Percentiles rank a stretch among this genome's conserved stretches.
Conservation (phyloP, 2,329 filamentous ascomycete genomes). For the Ceratocystis harringtonii region DNA sequence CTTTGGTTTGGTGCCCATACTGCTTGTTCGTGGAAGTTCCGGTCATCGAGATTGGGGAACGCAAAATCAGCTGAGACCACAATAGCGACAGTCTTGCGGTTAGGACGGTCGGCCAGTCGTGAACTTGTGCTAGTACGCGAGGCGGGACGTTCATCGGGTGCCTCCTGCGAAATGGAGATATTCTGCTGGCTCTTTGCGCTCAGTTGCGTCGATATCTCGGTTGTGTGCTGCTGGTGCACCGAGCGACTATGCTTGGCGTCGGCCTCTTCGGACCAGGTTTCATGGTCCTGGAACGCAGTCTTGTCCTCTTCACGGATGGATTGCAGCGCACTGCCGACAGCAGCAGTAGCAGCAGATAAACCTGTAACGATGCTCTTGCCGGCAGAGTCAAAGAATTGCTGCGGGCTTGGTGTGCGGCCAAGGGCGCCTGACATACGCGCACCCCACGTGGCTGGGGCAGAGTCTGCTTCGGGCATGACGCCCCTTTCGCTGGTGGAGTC, state of each 20-base stretch:
- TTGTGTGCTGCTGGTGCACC: background rate
- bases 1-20: conserved; percentile 37
- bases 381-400: conserved; percentile 74
- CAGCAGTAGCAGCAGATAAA: conserved; percentile 67
- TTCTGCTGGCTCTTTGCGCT: background rate
- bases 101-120: conserved; percentile 7
- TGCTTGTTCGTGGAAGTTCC: conserved; percentile 58
- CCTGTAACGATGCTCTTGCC: conserved; percentile 69
- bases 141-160: conserved; percentile 5
- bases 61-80: conserved; percentile 68
- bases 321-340: conserved; percentile 65
- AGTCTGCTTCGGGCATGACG: background rate
- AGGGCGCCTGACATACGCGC: conserved; percentile 68
- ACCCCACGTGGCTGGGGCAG: conserved; percentile 43
- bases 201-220: background rate
- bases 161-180: background rate
- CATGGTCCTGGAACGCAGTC: conserved; percentile 67
- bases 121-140: conserved; percentile 13
- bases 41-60: conserved; percentile 42
- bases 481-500: background rate
- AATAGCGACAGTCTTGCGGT: conserved; percentile 66
- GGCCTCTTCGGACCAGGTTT: conserved; percentile 83
- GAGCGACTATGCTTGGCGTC: conserved; percentile 44
- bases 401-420: conserved; percentile 68
- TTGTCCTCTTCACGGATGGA: conserved; percentile 75